Evolutionary conservation across 345 rosid species (phyloP).

Genomic region (Eutrema heterophyllum): DNA sequence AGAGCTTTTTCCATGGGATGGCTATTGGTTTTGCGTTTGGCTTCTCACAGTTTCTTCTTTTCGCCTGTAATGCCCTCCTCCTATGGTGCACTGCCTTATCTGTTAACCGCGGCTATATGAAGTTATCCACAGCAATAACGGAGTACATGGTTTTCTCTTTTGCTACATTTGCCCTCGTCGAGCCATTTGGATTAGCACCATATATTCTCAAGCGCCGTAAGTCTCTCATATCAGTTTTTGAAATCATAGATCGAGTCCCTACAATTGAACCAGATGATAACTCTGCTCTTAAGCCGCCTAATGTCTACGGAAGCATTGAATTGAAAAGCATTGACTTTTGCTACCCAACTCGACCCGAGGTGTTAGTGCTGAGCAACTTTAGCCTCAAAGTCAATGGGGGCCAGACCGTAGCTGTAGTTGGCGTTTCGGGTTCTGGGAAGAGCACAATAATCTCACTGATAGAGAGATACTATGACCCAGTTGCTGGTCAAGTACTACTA

Average conservation of each 20-base stretch:
- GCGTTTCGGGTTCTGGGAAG: conserved; percentile 98
- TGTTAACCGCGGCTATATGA: conserved; percentile 46
- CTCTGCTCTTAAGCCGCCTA: conserved; percentile 83
- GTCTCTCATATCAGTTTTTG: conserved; percentile 90
- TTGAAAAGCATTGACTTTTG: conserved; percentile 93
- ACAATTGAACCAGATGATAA: conserved; percentile 93
- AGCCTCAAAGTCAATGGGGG: conserved; percentile 94
- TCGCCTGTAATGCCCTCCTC: conserved; percentile 96
- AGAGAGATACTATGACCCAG: conserved; percentile 95
- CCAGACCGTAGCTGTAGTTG: conserved; percentile 94
- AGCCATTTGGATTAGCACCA: conserved; percentile 99
- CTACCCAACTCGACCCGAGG: conserved; percentile 87
- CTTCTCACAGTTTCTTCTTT: conserved; percentile 97
- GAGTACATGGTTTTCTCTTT: conserved; percentile 98
- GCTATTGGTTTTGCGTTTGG: conserved; percentile 97
- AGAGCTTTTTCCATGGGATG: conserved; percentile 92
- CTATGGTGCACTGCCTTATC: conserved; percentile 87
- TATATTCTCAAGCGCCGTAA: conserved; percentile 90
- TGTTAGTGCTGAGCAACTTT: conserved; percentile 92
- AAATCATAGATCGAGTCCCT: conserved; percentile 91
- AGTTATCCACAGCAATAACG: conserved; percentile 74
- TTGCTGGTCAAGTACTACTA: conserved; percentile 90
- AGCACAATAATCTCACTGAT: conserved; percentile 96
- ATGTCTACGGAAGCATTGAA: conserved; percentile 95
- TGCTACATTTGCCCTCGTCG: conserved; percentile 98